Evolutionary conservation across 2,329 filamentous ascomycete species (phyloP).

Genomic region (Beauveria scarabaeidicola): DNA sequence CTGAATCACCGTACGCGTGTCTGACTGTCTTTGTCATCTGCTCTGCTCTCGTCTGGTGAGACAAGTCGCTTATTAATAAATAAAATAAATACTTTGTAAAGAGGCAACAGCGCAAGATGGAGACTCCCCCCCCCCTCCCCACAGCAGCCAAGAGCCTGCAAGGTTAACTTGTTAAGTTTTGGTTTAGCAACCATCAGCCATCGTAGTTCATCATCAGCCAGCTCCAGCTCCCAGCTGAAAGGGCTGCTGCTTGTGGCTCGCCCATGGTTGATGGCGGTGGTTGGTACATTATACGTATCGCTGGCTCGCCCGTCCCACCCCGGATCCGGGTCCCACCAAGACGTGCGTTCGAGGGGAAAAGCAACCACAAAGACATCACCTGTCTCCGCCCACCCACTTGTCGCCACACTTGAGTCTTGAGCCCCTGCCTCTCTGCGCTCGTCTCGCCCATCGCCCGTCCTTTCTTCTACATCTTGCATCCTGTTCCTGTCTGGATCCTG

Average conservation of each 20-base stretch:
- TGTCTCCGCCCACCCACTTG: slow-evolving; percentile 17
- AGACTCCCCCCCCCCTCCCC: not conserved
- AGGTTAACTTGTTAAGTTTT: not conserved
- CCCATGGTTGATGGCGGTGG: slow-evolving; percentile 10
- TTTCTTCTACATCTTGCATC: slow-evolving; percentile 6
- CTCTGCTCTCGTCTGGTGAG: too few species aligned
- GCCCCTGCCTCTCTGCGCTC: slow-evolving; percentile 8
- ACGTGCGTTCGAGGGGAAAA: slow-evolving; percentile 23
- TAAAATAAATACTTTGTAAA: too few species aligned
- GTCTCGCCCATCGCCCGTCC: not conserved
- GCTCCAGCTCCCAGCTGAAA: slow-evolving; percentile 2
- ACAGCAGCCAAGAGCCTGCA: not conserved
- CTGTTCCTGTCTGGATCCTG: slow-evolving; percentile 1
- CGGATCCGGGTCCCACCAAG: slow-evolving; percentile 28
- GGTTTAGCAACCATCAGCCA: not conserved
- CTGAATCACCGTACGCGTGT: not conserved
- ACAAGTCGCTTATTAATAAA: too few species aligned
- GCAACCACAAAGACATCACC: slow-evolving; percentile 25
- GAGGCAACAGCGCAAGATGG: not conserved
- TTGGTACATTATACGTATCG: too few species aligned
- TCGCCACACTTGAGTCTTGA: slow-evolving; percentile 10
- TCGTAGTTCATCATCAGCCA: slow-evolving; percentile 3
- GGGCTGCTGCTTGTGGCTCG: slow-evolving; percentile 6
- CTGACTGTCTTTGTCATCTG: not conserved
- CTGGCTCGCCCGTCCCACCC: slow-evolving; percentile 13